Percentiles rank a stretch among this genome's conserved stretches.
These are phyloP conservation scores for Neodidymelliopsis sp. DNA, from an alignment of 2,329 filamentous ascomycete genomes.

Conservation along the genomic window DNA sequence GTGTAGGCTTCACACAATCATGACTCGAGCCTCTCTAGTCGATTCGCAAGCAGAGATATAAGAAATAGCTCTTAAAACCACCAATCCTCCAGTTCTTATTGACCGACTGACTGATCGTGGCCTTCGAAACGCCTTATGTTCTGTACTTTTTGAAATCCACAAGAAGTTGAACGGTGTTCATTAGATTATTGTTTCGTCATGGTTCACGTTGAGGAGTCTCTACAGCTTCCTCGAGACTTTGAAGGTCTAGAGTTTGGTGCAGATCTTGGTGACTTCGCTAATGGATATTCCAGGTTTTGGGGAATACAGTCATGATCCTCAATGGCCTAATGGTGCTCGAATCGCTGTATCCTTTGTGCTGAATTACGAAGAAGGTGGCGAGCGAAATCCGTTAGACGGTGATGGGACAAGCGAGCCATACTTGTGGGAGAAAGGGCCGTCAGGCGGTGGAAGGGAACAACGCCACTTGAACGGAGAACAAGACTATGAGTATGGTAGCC, in stretches of 20 bases:
- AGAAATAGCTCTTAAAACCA: no score
- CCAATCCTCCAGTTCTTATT: no score
- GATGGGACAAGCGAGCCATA: conserved; percentile 38
- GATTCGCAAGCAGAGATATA: no score
- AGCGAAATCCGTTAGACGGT: conserved; percentile 44
- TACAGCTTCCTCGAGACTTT: conserved; percentile 51
- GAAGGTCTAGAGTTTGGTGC: conserved; percentile 27
- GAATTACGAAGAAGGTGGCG: conserved; percentile 48
- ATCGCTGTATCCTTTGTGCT: conserved; percentile 51
- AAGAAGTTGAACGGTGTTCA: background rate
- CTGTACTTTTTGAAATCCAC: background rate
- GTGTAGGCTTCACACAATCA: background rate
- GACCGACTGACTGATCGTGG: no score
- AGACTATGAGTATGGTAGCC: conserved; percentile 61
- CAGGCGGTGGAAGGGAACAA: conserved; percentile 26
- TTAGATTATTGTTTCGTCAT: conserved; percentile 15
- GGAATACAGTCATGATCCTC: conserved; percentile 46
- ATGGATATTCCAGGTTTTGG: conserved; percentile 52
- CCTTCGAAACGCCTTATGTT: no score
- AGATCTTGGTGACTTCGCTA: background rate
- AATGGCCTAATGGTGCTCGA: conserved; percentile 49
- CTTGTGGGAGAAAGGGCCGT: conserved; percentile 10
- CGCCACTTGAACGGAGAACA: conserved; percentile 55
- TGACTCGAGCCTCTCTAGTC: background rate
- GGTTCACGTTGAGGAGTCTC: conserved; percentile 43